Conservation (phyloP, 2,329 filamentous ascomycete genomes). For the Paraphoma sp. region DNA sequence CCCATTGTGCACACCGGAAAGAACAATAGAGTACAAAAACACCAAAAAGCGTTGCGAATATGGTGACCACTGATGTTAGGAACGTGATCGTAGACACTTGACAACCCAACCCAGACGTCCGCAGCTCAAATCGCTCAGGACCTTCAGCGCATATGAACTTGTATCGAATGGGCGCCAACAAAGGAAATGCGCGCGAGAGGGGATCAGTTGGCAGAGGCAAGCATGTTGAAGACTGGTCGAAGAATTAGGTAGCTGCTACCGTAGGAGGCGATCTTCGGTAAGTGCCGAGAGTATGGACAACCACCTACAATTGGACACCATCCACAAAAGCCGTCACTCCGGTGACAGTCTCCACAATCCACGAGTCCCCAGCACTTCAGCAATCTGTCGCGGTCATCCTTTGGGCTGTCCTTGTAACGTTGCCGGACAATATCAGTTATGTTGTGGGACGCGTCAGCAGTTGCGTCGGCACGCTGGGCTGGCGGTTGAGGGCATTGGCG, state of each 20-base stretch:
- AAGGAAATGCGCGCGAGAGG: constrained; percentile 45
- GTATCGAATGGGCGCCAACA: constrained; percentile 49
- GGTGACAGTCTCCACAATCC: constrained; percentile 47
- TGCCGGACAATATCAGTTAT: constrained; percentile 31
- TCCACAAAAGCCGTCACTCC: constrained; percentile 47
- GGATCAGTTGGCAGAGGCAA: constrained; percentile 49
- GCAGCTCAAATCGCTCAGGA: constrained; percentile 54
- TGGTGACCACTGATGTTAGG: constrained; percentile 51
- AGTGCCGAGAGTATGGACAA: not conserved
- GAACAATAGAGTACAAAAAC: constrained; percentile 45
- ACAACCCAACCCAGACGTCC: constrained; percentile 53
- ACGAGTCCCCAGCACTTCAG: constrained; percentile 43
- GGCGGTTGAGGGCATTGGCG: constrained; percentile 13
- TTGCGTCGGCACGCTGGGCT: not conserved
- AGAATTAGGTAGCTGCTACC: too few species aligned
- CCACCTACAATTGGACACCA: constrained; percentile 53
- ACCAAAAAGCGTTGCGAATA: constrained; percentile 51
- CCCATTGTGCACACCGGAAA: constrained; percentile 19
- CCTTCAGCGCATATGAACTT: constrained; percentile 45
- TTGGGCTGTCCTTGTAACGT: constrained; percentile 33
- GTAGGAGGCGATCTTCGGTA: not conserved
- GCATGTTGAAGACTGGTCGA: constrained; percentile 46
- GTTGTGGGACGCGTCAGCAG: constrained; percentile 16
- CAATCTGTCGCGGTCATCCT: constrained; percentile 39
- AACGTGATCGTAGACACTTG: constrained; percentile 56